A percentile compares a stretch with the other conserved stretches of the same genome.
Conservation (phyloP, 2,329 filamentous ascomycete species). For the Westerdykella aurantiaca region DNA sequence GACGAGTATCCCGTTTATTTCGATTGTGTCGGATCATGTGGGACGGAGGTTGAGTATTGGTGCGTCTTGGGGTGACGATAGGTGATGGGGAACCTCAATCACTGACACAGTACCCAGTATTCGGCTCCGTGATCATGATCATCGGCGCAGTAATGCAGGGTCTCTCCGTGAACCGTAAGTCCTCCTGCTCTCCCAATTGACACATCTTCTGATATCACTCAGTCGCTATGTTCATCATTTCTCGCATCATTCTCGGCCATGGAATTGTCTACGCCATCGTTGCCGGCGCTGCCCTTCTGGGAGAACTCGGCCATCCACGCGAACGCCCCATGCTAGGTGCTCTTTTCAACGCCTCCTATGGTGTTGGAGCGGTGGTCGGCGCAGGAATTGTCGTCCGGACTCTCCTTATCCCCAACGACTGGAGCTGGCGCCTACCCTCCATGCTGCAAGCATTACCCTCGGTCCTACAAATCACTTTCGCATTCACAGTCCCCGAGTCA, state of each 20-base stretch:
- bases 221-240: slow-evolving; percentile 51
- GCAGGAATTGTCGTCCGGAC: slow-evolving; percentile 61
- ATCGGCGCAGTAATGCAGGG: slow-evolving; percentile 54
- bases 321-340: slow-evolving; percentile 60
- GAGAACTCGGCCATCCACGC: slow-evolving; percentile 63
- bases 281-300: slow-evolving; percentile 58
- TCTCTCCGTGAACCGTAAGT: slow-evolving; percentile 40
- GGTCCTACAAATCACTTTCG: slow-evolving; percentile 56
- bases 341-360: slow-evolving; percentile 66
- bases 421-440: slow-evolving; percentile 63
- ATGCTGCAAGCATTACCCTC: slow-evolving; percentile 60
- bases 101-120: slow-evolving; percentile 22
- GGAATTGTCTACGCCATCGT: slow-evolving; percentile 61
- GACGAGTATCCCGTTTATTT: slow-evolving; percentile 53
- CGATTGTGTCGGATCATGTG: slow-evolving; percentile 50
- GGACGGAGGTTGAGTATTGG: slow-evolving; percentile 53
- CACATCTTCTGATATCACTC: neutral
- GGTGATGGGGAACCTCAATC: neutral
- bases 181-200: neutral
- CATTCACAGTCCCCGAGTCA: slow-evolving; percentile 59
- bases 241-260: slow-evolving; percentile 60
- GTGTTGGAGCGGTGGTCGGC: slow-evolving; percentile 52
- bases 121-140: slow-evolving; percentile 51
- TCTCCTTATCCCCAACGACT: slow-evolving; percentile 51
- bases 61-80: neutral